These are phyloP conservation scores for Candida coleopterorum DNA, from an alignment of 805 yeast species.

Conservation along the genomic window DNA sequence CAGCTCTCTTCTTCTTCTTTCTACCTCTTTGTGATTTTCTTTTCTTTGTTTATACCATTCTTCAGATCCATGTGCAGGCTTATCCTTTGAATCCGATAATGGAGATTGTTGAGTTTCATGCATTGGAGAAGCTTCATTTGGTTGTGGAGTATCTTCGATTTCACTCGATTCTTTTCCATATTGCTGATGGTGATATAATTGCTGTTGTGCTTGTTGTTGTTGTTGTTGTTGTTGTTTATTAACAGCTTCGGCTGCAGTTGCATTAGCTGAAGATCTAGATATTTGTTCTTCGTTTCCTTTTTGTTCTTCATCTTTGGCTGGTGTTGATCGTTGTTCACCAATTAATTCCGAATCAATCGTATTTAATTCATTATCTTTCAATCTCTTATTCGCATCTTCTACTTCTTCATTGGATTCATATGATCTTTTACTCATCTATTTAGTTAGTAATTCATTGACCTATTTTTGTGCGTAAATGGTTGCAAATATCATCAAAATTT, in stretches of 20 bases:
- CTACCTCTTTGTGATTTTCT: conserved; percentile 93
- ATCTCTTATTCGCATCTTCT: conserved; percentile 9
- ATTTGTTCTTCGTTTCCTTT: conserved; percentile 15
- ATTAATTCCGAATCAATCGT: conserved; percentile 42
- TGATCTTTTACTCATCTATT: conserved; percentile 16
- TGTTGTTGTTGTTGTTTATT: conserved; percentile 14
- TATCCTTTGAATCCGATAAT: conserved; percentile 22
- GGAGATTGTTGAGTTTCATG: conserved; percentile 11
- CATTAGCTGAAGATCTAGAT: conserved; percentile 11
- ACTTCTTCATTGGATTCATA: conserved; percentile 11
- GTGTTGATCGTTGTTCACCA: conserved; percentile 17
- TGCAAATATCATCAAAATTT: neutral
- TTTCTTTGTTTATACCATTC: conserved; percentile 82
- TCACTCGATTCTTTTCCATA: conserved; percentile 14
- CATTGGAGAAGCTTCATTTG: conserved; percentile 1
- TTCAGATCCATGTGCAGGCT: conserved; percentile 69
- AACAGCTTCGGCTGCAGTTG: conserved; percentile 10
- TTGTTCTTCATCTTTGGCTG: conserved; percentile 14
- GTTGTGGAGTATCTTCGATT: conserved; percentile 11
- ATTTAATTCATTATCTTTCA: conserved; percentile 14
- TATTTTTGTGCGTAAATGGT: conserved; percentile 1
- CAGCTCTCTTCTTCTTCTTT: conserved; percentile 83
- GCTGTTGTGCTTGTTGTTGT: conserved; percentile 21
- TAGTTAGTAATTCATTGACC: neutral
- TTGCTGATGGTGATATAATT: conserved; percentile 17